Base-by-base conservation (phyloP, 768 basidiomycete genomes). In the Porphyrellus cyaneotinctus region DNA sequence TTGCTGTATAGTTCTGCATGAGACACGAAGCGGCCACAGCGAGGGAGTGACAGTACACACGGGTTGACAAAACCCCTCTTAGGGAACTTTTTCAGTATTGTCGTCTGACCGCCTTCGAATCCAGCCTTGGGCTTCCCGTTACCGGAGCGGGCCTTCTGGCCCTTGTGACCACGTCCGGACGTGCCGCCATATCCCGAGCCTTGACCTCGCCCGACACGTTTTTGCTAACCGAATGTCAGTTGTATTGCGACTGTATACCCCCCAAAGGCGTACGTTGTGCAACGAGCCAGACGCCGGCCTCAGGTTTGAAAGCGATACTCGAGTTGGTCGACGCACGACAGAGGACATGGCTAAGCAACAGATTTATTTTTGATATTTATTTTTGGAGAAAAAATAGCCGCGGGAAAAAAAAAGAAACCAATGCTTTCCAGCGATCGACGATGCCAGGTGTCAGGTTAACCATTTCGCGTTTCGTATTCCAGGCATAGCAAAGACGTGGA, bases 71-170 rank as follows among this genome's bases (percentile, higher is more conserved):
- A 98, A 42, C 97, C 97, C 43, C 83, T 80, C 75, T 99, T 99
- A 6, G 97, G 97, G 65, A 95, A 89, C 39, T 85, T 75, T 57
- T 91, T 85, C 6, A 89, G 87, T 49, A 98, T 83, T 14, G 95
- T 91, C 6, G 95, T 97, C 69, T 97, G 95, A 57, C 97, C 97
- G 66, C 97, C 97, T 70, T 97, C 97, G 58, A 97, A 99, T 7
- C 91, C 86, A 24, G 82, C 77, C 60, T 79, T 81, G 28, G 82
- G 85, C 60, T 91, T 88, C 6, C 92, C 90, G 53, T 87, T 84
- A 2, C 95, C 95, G 6, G 91, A 83, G 56, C 95, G 84, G 33
- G 97, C 87, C 54, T 94, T 95, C 71, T 95, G 93, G 60, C 97
- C 97, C 62, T 99, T 99, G 70, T 90, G 81, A 72, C 97, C 97